Base-by-base conservation (phyloP, 1,139 yeast genomes). In the Blastobotrys petasosporus region DNA sequence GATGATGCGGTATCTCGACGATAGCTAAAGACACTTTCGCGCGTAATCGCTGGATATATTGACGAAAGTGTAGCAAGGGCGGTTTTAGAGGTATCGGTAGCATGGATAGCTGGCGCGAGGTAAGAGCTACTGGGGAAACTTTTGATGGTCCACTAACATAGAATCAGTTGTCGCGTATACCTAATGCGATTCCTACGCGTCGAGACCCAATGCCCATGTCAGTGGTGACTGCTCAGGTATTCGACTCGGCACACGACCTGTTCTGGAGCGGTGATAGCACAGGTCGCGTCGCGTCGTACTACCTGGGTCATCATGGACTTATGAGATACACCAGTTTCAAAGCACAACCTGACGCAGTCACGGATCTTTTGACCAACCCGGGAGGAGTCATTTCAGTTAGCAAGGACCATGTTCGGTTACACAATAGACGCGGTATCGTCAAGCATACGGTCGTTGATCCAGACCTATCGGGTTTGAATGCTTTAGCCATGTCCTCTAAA, bases 181-280 rank as follows among this genome's bases (percentile, higher is more conserved):
- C 52, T 5, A 55, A 59, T 52, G 56, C 59, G 42, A 53, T 51
- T 30, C 56, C 59, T 39, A 48, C 55, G 34, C 56, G 63, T 8
- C 44, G 54, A 29, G 54, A 53, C 45, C 57, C 59, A 17, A 50
- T 51, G 35, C 53, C 55, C n/a, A 51, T 60, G 15, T 56, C 60
- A 34, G 51, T 60, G 30, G 53, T 63, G 13, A 60, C 70, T 2
- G 56, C 78, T n/a, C 54, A 79, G 28, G 60, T 69, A 23, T 88
- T 88, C 63, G 97, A 92, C 64, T 75, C 75, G 40, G 68, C 75
- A 17, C 77, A 81, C 49, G 92, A 88, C 57, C 68, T 90, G 39
- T 62, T 90, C 2, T 92, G 97, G 97, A 73, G 82, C 3, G 96
- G 95, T n/a, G 92, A 85, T 60, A 68, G 74, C 9, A 64, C 61